A percentile compares a stretch with the other conserved stretches of the same genome.
Conservation (phyloP, 2,329 filamentous ascomycete species). For the Phaeosphaeriaceae sp. region DNA sequence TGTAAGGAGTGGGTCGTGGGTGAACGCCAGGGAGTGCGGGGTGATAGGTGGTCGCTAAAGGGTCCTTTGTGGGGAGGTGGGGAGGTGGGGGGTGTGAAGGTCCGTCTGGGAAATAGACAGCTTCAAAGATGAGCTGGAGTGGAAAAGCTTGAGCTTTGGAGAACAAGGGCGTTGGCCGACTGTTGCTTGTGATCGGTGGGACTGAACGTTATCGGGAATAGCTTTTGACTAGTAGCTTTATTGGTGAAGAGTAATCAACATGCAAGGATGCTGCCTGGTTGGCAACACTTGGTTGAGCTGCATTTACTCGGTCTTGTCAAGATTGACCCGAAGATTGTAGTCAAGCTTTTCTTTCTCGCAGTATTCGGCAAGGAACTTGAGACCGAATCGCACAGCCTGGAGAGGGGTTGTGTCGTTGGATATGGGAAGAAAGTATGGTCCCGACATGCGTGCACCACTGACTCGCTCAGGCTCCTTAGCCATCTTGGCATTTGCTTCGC, state of each 20-base stretch:
- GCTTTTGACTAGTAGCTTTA: neutral
- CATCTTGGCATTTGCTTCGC: slow-evolving; percentile 27
- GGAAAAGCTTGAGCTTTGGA: too few relatives aligned
- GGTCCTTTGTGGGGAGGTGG: too few relatives aligned
- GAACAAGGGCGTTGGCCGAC: too few relatives aligned
- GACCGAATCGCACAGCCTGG: slow-evolving; percentile 53
- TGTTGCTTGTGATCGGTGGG: too few relatives aligned
- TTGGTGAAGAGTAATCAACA: neutral
- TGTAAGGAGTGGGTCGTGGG: neutral
- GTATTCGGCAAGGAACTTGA: slow-evolving; percentile 53
- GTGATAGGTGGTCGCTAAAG: too few relatives aligned
- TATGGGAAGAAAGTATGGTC: slow-evolving; percentile 51
- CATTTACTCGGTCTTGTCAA: slow-evolving; percentile 33
- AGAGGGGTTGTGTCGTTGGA: slow-evolving; percentile 50
- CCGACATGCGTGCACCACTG: slow-evolving; percentile 42
- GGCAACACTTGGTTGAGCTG: neutral
- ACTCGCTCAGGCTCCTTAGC: slow-evolving; percentile 41
- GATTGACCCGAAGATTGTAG: slow-evolving; percentile 33
- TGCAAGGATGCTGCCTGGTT: neutral
- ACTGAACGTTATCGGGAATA: too few relatives aligned
- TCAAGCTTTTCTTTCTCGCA: slow-evolving; percentile 42
- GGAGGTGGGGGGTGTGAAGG: too few relatives aligned
- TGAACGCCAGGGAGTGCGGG: neutral
- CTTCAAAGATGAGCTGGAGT: too few relatives aligned
- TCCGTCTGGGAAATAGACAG: too few relatives aligned